These are phyloP conservation scores for Hanseniaspora jakobsenii DNA, from an alignment of 805 yeast genomes.

Conservation along the genomic window DNA sequence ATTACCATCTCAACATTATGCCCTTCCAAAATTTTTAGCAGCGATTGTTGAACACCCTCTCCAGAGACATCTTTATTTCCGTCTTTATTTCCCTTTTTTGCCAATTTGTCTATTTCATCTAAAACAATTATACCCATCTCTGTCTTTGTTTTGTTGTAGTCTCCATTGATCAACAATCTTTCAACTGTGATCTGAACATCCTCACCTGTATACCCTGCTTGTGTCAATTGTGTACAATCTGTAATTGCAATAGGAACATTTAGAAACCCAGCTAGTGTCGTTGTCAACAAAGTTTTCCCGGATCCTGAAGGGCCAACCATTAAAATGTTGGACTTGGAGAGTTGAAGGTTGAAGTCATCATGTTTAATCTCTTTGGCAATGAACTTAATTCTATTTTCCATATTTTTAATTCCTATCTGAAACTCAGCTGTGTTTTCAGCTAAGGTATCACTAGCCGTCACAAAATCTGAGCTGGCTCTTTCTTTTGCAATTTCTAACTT, in stretches of 20 bases:
- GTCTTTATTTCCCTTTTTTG: constrained; percentile 36
- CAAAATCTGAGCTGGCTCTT: constrained; percentile 24
- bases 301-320: constrained; percentile 52
- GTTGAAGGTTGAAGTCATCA: constrained; percentile 30
- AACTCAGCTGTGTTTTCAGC: constrained; percentile 24
- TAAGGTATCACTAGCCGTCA: constrained; percentile 19
- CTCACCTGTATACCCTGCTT: constrained; percentile 56
- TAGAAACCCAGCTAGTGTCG: constrained; percentile 39
- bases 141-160: constrained; percentile 39
- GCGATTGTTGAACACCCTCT: constrained; percentile 54
- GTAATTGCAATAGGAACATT: constrained; percentile 49
- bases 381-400: constrained; percentile 16
- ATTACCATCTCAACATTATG: constrained; percentile 39
- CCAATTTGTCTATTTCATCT: constrained; percentile 48
- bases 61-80: constrained; percentile 51
- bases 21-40: constrained; percentile 47
- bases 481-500: constrained; percentile 15
- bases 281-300: constrained; percentile 48
- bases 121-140: constrained; percentile 49
- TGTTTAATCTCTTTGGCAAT: constrained; percentile 20
- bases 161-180: constrained; percentile 38
- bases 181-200: constrained; percentile 49
- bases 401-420: constrained; percentile 24
- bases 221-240: constrained; percentile 51
- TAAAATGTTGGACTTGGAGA: constrained; percentile 45